phyloP scores from a whole-genome alignment of 345 rosid species.

The Bretschneidera sinensis region DNA sequence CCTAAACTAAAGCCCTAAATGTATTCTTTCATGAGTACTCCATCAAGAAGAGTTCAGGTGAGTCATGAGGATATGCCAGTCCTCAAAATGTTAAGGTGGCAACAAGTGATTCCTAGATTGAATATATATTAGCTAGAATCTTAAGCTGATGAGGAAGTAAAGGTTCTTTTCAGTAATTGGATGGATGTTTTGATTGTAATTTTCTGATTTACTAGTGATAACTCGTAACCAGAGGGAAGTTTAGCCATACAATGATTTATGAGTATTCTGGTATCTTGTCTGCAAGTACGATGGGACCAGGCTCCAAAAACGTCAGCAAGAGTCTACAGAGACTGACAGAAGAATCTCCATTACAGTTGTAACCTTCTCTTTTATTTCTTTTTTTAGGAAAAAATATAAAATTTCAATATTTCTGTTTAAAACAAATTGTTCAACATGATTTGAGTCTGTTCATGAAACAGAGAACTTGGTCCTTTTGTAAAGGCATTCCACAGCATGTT shows the following conservation, averaged over 20 bases:
- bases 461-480: conserved; percentile 48
- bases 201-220: conserved; percentile 9
- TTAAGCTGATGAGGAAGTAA: conserved; percentile 1
- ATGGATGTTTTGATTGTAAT: conserved; percentile 1
- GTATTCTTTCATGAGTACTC: no score
- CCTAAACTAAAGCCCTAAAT: no score
- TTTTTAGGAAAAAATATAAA: conserved; percentile 18
- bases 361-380: conserved; percentile 33
- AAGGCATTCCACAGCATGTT: conserved; percentile 32
- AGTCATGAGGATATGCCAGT: conserved; percentile 11
- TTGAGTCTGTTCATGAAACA: conserved; percentile 43
- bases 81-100: conserved; percentile 22
- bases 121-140: conserved; percentile 6
- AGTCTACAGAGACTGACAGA: conserved; percentile 44
- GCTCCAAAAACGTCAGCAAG: conserved; percentile 35
- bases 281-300: conserved; percentile 38
- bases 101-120: conserved; percentile 19
- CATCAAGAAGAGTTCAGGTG: neutral
- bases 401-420: conserved; percentile 31
- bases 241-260: conserved; percentile 11
- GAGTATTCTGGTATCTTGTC: conserved; percentile 36
- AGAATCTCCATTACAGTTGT: conserved; percentile 60
- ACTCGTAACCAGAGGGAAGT: conserved; percentile 11
- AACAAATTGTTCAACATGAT: conserved; percentile 39
- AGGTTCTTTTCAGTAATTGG: conserved; percentile 20